phyloP scores from a whole-genome alignment of 495 filamentous ascomycete genomes.

The Tuber aestivum region DNA sequence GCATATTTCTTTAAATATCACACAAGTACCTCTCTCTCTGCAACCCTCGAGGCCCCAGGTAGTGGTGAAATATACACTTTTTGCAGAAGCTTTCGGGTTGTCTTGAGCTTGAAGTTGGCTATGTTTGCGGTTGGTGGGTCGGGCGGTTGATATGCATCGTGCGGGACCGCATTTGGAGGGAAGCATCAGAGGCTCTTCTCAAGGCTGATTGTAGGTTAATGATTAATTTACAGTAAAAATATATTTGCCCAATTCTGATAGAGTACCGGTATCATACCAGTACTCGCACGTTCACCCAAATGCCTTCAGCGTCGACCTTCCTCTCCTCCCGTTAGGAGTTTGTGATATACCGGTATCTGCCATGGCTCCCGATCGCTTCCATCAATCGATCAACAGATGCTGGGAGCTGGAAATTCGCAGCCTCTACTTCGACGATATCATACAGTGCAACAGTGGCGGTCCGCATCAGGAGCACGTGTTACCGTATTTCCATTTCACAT shows the following conservation, averaged over 20 bases:
- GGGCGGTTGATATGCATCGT: too few relatives aligned
- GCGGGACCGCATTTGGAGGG: too few relatives aligned
- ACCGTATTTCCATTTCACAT: background rate
- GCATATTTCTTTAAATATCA: background rate
- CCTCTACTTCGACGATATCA: background rate
- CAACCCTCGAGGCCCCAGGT: too few relatives aligned
- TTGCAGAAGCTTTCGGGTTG: background rate
- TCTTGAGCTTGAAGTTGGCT: background rate
- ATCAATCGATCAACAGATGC: background rate
- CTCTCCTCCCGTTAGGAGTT: too few relatives aligned
- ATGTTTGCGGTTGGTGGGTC: too few relatives aligned
- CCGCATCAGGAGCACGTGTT: background rate
- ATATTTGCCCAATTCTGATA: too few relatives aligned
- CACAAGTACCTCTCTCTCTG: too few relatives aligned
- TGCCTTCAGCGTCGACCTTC: background rate
- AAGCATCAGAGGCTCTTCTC: too few relatives aligned
- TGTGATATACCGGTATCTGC: too few relatives aligned
- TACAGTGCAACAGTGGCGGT: background rate
- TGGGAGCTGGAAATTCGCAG: background rate
- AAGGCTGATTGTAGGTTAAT: too few relatives aligned
- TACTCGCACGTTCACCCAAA: background rate
- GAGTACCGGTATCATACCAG: background rate
- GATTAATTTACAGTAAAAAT: too few relatives aligned
- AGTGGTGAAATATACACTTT: background rate
- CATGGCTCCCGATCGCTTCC: background rate